Base-by-base conservation (phyloP, 1,284 basidiomycete genomes). In the Laetiporus sulphureus region DNA sequence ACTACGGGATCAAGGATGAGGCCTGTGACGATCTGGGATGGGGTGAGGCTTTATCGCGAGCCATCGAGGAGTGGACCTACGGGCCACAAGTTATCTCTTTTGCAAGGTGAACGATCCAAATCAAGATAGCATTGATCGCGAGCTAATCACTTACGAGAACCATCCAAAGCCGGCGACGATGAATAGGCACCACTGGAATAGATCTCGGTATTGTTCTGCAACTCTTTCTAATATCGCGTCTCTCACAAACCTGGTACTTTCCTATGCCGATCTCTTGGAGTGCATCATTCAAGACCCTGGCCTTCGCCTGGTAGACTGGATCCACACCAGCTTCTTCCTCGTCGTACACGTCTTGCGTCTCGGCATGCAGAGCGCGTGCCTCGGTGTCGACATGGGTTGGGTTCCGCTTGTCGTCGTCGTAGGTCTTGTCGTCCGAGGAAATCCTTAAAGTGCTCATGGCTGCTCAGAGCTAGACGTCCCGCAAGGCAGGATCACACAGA, bases 211-310 rank as follows among this genome's bases (percentile, higher is more conserved):
- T n/a, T 5, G 11, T 32, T 4, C n/a, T 16, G 24, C 24, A 6
- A 18, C 19, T n/a, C 6, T 32, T 8, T 16, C 15, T 20, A 36
- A 18, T 6, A 36, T 20, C 20, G 16, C 15, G 21, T 36, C 20
- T 22, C 7, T 22, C 10, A 24, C 65, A 42, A 45, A 75, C 75
- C 65, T 84, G 82, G 54, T 84, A 85, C 42, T 66, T 73, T 4
- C 83, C 83, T 75, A 84, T 83, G 4, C 83, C 83, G 33, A 85
- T 78, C 40, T 81, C 75, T 55, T 81, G 77, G 10, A 87, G 64
- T 1, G 80, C 82, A 40, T 74, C 68, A 47, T 84, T 85, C 42
- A 86, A 59, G 6, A 83, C 62, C 4, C 66, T 63, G 1, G 79
- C 77, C 48, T 84, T 84, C 16, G 71, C 75, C 44, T 72, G 69